A percentile compares a stretch with the other conserved stretches of the same genome.
These are phyloP conservation scores for Simplicillium sp. DNA, from an alignment of 2,329 filamentous ascomycete genomes.

Conservation along the genomic window DNA sequence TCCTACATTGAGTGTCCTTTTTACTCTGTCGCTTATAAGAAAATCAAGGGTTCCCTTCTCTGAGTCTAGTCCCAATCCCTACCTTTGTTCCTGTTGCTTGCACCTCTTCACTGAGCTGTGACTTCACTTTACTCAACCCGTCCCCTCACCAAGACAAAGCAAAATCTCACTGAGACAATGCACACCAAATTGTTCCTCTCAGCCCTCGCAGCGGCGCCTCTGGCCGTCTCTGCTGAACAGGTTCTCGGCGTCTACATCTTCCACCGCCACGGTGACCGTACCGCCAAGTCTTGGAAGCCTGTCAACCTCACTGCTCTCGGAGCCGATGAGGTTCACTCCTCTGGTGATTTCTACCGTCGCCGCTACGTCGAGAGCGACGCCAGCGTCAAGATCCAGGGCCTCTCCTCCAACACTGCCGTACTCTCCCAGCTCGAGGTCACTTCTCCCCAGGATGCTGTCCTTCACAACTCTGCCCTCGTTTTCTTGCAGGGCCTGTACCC, in stretches of 20 bases:
- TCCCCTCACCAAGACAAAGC: neutral
- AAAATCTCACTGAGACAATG: conserved; percentile 17
- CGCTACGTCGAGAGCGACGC: conserved; percentile 61
- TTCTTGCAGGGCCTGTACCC: conserved; percentile 87
- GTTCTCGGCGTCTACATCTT: conserved; percentile 80
- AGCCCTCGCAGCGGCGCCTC: conserved; percentile 26
- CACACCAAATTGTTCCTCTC: conserved; percentile 29
- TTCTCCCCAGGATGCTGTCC: conserved; percentile 64
- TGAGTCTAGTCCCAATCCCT: neutral
- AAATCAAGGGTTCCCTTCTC: neutral
- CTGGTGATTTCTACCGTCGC: conserved; percentile 65
- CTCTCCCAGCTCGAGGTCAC: conserved; percentile 62
- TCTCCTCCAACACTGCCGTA: conserved; percentile 58
- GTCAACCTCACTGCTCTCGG: conserved; percentile 71
- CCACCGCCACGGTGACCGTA: conserved; percentile 83
- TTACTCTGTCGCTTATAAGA: too few species aligned
- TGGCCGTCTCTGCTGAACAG: conserved; percentile 28
- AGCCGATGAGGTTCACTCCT: conserved; percentile 62
- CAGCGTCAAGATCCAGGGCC: conserved; percentile 50
- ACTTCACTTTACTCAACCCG: conserved; percentile 1
- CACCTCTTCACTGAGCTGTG: too few species aligned
- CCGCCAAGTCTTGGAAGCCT: conserved; percentile 63
- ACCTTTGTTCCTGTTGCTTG: too few species aligned
- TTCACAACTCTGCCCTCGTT: conserved; percentile 69
- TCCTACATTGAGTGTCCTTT: too few species aligned